phyloP scores from a whole-genome alignment of 2,329 filamentous ascomycete species.

The Whalleya microplaca region DNA sequence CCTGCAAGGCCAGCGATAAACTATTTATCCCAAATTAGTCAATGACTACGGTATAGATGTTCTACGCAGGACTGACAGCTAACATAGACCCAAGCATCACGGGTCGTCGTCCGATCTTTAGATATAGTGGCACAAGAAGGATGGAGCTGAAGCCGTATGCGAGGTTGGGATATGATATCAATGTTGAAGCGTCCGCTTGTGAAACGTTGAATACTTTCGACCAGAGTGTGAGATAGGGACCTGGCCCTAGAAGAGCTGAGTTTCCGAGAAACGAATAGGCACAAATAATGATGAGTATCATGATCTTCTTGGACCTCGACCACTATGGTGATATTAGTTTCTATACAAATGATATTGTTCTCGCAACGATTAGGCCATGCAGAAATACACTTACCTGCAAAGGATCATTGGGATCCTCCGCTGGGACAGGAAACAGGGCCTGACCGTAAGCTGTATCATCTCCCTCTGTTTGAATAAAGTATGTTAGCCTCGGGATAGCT shows the following conservation, averaged over 20 bases:
- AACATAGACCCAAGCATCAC: slow-evolving; percentile 47
- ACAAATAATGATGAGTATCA: slow-evolving; percentile 58
- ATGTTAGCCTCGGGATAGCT: background rate
- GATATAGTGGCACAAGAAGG: slow-evolving; percentile 60
- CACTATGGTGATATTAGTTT: slow-evolving; percentile 42
- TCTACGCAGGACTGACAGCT: slow-evolving; percentile 31
- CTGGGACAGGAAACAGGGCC: slow-evolving; percentile 63
- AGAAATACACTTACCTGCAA: slow-evolving; percentile 46
- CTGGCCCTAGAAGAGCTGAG: slow-evolving; percentile 58
- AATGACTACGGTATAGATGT: too few species aligned
- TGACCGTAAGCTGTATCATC: slow-evolving; percentile 64
- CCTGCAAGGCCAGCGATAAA: slow-evolving; percentile 47
- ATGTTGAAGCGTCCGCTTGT: slow-evolving; percentile 53
- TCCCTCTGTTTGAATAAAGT: slow-evolving; percentile 45
- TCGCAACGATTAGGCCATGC: background rate
- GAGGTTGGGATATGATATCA: slow-evolving; percentile 64
- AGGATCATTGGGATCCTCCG: slow-evolving; percentile 64
- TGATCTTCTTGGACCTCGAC: slow-evolving; percentile 57
- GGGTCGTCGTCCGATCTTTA: slow-evolving; percentile 50
- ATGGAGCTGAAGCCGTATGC: slow-evolving; percentile 62
- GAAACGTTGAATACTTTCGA: slow-evolving; percentile 55
- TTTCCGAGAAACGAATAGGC: slow-evolving; percentile 63
- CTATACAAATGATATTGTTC: background rate
- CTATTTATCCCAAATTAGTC: slow-evolving; percentile 22
- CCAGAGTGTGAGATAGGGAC: slow-evolving; percentile 61